Evolutionary conservation across 129 eudicot species (phyloP).

Genomic region (Saussurea involucrata): DNA sequence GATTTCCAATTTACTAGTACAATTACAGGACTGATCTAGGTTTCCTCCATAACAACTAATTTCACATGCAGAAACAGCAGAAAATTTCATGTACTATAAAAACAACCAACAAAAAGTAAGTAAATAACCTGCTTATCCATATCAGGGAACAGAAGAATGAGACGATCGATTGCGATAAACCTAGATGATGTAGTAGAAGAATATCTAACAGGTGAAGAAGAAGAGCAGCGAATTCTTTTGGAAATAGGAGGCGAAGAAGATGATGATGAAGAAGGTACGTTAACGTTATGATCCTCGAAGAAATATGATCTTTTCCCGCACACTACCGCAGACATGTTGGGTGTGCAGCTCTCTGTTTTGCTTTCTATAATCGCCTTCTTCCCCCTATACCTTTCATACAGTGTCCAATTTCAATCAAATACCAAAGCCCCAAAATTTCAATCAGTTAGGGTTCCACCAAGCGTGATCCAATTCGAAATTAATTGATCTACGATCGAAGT

Average conservation of each 20-base stretch:
- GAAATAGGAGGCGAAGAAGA: conserved; percentile 56
- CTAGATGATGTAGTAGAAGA: conserved; percentile 28
- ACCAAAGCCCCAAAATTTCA: conserved; percentile 19
- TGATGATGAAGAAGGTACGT: conserved; percentile 36
- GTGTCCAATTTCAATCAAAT: conserved; percentile 19
- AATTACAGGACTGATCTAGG: too few relatives aligned
- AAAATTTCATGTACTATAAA: too few relatives aligned
- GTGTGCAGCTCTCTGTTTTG: conserved; percentile 19
- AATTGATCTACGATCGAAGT: not conserved
- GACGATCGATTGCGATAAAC: conserved; percentile 55
- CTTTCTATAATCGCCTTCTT: conserved; percentile 24
- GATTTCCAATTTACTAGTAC: too few relatives aligned
- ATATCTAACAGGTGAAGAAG: conserved; percentile 55
- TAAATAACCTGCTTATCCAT: conserved; percentile 76
- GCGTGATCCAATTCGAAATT: not conserved
- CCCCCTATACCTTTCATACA: conserved; percentile 34
- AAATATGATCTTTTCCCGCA: conserved; percentile 75
- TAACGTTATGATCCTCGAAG: conserved; percentile 50
- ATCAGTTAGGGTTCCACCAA: conserved; percentile 15
- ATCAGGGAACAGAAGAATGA: conserved; percentile 60
- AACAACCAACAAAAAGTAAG: not conserved
- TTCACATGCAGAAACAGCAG: too few relatives aligned
- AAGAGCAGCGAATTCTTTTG: conserved; percentile 69
- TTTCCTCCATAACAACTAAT: too few relatives aligned
- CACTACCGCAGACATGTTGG: conserved; percentile 90